Evolutionary conservation across 176 grass and related monocot genomes (phyloP), one percentile per base, ranked within the genome.

Genomic region (Raddia distichophylla): DNA sequence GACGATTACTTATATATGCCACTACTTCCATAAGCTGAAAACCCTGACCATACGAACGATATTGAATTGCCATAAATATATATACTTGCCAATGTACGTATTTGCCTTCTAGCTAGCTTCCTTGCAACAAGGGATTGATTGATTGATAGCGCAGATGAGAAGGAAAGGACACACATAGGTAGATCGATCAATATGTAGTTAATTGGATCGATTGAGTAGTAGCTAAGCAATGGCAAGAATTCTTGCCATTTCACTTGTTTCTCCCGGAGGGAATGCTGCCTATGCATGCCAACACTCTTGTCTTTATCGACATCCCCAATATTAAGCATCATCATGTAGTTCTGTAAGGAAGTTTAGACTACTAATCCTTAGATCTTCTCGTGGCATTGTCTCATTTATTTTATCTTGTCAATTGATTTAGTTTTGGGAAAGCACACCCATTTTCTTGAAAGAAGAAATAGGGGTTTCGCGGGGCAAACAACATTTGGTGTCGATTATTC

Each of bases 271-370:
- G 20, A 18, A 64, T 69, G 64, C 55, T 78, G 47, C 56, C 53
- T 52, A 64, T 55, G 47, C 49, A 77, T 77, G 37, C 7, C 67
- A 64, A 64, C 16, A 27, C 10, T 62, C 33, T 76, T 87, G 64
- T 55, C 10, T 76, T 63, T 74, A 64, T 66, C 57, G 71, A 71
- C 11, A 55, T 77, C 76, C 85, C 56, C 17, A 13, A 77, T 48
- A 76, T 45, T 82, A 64, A 87, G 56, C 61, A 12, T 87, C 48
- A 11, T 22, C 48, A 18, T 71, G 54, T 82, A 71, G 70, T 65
- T 82, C 72, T 71, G 6, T 37, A 17, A 8, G n/a, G n/a, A 82
- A 82, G 20, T 17, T 54, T 54, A 17, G 48, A 82, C 73, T 69
- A 40, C 4, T 40, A 71, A 37, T 71, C 73, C 65, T 82, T n/a